Conservation (phyloP, 208 protist genomes). For the Wallacemonas collosoma region DNA sequence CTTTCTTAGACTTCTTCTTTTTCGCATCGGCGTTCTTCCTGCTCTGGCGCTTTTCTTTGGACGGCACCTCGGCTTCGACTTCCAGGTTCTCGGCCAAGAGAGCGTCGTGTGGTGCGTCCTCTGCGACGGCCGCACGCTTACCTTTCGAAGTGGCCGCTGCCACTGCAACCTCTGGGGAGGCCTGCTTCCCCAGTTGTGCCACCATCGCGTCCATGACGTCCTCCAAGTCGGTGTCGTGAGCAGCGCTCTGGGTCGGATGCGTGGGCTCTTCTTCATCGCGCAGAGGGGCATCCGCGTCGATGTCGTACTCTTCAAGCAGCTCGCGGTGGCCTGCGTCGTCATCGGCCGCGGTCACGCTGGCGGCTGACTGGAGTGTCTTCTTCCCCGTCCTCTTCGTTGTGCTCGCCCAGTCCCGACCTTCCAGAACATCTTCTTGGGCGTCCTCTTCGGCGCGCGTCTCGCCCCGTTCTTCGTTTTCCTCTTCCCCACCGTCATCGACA, state of each 20-base stretch:
- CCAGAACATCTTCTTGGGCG: neutral
- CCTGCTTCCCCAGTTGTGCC: neutral
- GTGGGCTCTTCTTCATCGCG: neutral
- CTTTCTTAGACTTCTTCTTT: neutral
- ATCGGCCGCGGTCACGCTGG: neutral
- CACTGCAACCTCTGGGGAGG: too few relatives aligned
- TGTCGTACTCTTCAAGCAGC: neutral
- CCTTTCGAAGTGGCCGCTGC: neutral
- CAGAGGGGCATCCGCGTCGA: neutral
- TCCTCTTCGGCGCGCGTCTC: neutral
- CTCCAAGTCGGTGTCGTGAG: neutral
- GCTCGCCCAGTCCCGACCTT: neutral
- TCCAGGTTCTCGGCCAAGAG: neutral
- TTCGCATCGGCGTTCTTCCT: neutral
- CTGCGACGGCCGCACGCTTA: neutral
- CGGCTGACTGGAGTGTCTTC: neutral
- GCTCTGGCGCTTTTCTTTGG: neutral
- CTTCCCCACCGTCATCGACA: neutral
- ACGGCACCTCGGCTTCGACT: neutral
- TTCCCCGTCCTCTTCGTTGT: slow-evolving; percentile 1
- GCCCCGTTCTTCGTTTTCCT: slow-evolving; percentile 14
- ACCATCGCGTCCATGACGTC: neutral
- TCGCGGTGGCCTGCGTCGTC: slow-evolving; percentile 2
- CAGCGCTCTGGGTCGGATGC: neutral
- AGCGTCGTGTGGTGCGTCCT: neutral